Conservation (phyloP, 2,329 filamentous ascomycete genomes). For the Talaromyces islandicus region DNA sequence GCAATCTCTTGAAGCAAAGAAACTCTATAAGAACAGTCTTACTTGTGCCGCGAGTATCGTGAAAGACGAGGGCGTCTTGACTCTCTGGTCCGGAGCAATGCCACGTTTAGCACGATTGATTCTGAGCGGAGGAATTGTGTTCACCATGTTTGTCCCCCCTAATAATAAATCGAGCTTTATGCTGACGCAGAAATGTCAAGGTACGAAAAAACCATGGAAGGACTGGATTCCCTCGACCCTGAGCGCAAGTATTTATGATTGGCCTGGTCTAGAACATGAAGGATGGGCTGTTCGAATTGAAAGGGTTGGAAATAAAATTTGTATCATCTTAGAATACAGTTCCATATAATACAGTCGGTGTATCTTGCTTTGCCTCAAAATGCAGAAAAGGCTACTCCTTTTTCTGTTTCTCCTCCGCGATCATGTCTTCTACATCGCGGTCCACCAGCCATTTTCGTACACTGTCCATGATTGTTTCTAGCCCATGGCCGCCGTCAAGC, state of each 20-base stretch:
- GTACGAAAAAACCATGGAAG: constrained; percentile 94
- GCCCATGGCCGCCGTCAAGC: constrained; percentile 64
- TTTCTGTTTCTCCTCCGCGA: constrained; percentile 56
- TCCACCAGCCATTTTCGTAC: constrained; percentile 70
- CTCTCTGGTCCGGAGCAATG: constrained; percentile 90
- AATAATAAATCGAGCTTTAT: constrained; percentile 9
- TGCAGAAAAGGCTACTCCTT: constrained; percentile 11
- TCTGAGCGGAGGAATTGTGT: constrained; percentile 92
- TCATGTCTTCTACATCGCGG: constrained; percentile 65
- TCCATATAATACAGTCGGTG: constrained; percentile 1
- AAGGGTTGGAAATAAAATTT: neutral
- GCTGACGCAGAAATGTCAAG: constrained; percentile 14
- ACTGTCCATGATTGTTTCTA: constrained; percentile 72
- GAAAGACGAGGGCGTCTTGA: constrained; percentile 79
- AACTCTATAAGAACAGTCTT: constrained; percentile 79
- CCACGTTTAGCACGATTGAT: constrained; percentile 79
- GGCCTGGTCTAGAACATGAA: neutral
- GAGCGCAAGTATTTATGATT: constrained; percentile 71
- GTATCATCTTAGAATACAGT: constrained; percentile 6
- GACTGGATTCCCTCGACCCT: constrained; percentile 74
- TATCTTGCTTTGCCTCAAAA: neutral
- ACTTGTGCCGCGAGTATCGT: constrained; percentile 78
- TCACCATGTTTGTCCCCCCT: constrained; percentile 64
- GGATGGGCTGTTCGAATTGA: neutral
- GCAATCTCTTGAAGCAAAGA: constrained; percentile 86